Conservation (phyloP, 441 rosid species). For the Geranium incanum region DNA sequence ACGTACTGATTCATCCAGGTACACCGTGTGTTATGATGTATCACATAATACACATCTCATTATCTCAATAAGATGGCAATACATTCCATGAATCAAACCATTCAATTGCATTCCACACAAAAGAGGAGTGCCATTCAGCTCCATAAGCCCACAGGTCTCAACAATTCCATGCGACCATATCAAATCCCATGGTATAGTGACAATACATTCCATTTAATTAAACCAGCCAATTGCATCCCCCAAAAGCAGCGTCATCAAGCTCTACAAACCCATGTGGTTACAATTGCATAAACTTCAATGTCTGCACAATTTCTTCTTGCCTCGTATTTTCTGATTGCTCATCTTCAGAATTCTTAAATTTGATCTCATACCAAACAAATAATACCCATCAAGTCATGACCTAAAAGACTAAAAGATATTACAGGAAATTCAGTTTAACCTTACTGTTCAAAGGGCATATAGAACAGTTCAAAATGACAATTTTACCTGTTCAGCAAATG, state of each 20-base stretch:
- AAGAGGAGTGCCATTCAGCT: neutral
- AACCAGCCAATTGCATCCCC: slow-evolving; percentile 1
- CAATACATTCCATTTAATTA: neutral
- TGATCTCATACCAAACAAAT: neutral
- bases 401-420: neutral
- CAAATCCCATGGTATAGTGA: neutral
- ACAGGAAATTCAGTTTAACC: neutral
- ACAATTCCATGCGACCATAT: neutral
- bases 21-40: neutral
- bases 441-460: neutral
- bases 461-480: neutral
- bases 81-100: neutral
- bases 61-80: slow-evolving; percentile 5
- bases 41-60: slow-evolving; percentile 1
- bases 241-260: neutral
- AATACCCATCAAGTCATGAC: neutral
- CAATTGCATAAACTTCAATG: neutral
- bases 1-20: neutral
- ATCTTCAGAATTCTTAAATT: slow-evolving; percentile 1
- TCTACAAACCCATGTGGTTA: neutral
- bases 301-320: neutral
- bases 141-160: neutral
- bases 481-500: neutral
- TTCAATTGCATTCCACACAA: neutral
- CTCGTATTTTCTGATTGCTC: neutral